Evolutionary conservation across 768 basidiomycete species (phyloP), one percentile per base, ranked within the genome.

Genomic region (Tephrocybe sp.): DNA sequence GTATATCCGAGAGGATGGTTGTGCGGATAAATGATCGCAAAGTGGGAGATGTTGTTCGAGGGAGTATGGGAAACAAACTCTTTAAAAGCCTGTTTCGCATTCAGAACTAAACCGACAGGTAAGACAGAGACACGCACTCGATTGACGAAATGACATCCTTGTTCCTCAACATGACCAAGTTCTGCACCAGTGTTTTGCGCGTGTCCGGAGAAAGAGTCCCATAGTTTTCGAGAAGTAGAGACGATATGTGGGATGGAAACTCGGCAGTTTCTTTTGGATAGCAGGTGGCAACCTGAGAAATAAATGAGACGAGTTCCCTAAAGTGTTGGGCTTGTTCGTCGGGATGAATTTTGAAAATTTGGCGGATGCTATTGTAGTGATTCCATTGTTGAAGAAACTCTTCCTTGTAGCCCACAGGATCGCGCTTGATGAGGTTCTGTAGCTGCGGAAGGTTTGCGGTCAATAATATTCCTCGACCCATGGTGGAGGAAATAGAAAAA

Each of bases 381-480:
- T 90, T 91, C 87, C 93, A 97, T 76, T 99, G 96, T 57, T 92
- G 92, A 13, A 94, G 65, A 60, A 98, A 99, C 60, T 99, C 97
- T 54, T 98, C 96, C 65, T 83, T 88, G 74, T 99, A 98, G 0
- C 82, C 85, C 8, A 72, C 68, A 3, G 96, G 90, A 66, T 97
- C 92, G 39, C 97, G 82, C 65, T 99, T 99, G 67, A 99, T 94
- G 47, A 98, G 77, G 65, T 98, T 98, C 67, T 98, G 96, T 7
- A 99, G 78, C 64, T 97, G 92, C 0, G 97, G 95, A 8, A 98
- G 81, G 63, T 96, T 96, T 13, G 89, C 82, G 30, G 91, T 87
- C 58, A 96, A 79, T 49, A 93, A 78, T 45, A 87, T 76, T 43
- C 89, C 89, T 51, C 90, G 78, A 58, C 74, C 79, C 78, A 79